A percentile compares a stretch with the other conserved stretches of the same genome.
Evolutionary conservation across 352 stramenopile genomes (phyloP).

Genomic region (Phytophthora vignae): DNA sequence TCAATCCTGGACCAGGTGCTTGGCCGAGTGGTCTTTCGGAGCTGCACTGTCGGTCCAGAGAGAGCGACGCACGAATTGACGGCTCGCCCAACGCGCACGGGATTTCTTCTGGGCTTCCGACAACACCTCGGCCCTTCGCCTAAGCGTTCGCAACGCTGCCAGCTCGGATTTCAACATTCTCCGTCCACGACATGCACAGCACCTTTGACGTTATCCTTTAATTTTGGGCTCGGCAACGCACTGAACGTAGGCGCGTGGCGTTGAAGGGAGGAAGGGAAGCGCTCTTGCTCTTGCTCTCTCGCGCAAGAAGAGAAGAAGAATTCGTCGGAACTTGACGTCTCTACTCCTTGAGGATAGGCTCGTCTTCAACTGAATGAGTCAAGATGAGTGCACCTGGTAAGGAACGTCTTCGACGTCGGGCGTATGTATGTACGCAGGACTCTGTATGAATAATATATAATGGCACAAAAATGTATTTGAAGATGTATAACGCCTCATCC

Average conservation of each 20-base stretch:
- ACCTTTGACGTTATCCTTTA: neutral
- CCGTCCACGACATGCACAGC: neutral
- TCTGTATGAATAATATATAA: neutral
- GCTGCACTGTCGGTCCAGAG: neutral
- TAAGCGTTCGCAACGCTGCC: neutral
- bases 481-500: conserved; percentile 25
- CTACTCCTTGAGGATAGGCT: neutral
- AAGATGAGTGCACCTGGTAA: neutral
- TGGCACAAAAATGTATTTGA: conserved; percentile 17
- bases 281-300: neutral
- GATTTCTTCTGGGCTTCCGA: neutral
- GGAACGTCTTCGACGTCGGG: no score
- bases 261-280: neutral
- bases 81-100: neutral
- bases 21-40: neutral
- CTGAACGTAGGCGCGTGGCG: neutral
- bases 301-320: neutral
- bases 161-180: neutral
- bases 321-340: neutral
- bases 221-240: neutral
- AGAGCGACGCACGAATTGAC: neutral
- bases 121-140: neutral
- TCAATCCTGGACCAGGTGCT: no score
- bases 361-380: neutral
- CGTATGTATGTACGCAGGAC: no score